phyloP scores from a whole-genome alignment of 75 land plant species.

The Cryptomeria japonica region DNA sequence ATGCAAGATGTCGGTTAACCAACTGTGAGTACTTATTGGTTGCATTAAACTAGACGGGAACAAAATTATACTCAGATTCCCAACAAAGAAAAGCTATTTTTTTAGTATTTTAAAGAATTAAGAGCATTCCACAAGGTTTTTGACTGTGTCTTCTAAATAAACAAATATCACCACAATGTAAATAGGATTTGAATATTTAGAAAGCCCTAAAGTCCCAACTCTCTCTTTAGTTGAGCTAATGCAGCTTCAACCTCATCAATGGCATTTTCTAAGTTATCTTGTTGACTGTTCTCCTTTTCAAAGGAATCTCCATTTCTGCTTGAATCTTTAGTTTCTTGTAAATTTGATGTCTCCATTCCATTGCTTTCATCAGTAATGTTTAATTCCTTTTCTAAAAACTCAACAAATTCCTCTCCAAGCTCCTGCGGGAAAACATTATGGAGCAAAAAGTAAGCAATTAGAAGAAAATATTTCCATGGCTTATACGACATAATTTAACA shows the following conservation, averaged over 20 bases:
- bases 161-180: not conserved
- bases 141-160: not conserved
- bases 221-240: slow-evolving; percentile 78
- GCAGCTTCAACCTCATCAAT: slow-evolving; percentile 90
- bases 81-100: not conserved
- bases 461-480: not conserved
- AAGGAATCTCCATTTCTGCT: slow-evolving; percentile 8
- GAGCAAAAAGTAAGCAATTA: not conserved
- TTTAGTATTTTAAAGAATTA: not conserved
- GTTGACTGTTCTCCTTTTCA: slow-evolving; percentile 20
- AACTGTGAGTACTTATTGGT: not conserved
- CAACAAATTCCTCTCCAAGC: slow-evolving; percentile 98
- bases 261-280: slow-evolving; percentile 37
- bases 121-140: not conserved
- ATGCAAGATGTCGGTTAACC: not conserved
- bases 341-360: slow-evolving; percentile 18
- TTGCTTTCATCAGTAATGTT: slow-evolving; percentile 53
- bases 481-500: not conserved
- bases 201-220: slow-evolving; percentile 65
- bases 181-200: not conserved
- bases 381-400: slow-evolving; percentile 93
- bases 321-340: not conserved
- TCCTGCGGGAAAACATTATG: slow-evolving; percentile 41
- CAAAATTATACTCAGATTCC: not conserved
- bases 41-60: not conserved